Conservation (phyloP, 306 rosid species). For the Cicer arietinum region DNA sequence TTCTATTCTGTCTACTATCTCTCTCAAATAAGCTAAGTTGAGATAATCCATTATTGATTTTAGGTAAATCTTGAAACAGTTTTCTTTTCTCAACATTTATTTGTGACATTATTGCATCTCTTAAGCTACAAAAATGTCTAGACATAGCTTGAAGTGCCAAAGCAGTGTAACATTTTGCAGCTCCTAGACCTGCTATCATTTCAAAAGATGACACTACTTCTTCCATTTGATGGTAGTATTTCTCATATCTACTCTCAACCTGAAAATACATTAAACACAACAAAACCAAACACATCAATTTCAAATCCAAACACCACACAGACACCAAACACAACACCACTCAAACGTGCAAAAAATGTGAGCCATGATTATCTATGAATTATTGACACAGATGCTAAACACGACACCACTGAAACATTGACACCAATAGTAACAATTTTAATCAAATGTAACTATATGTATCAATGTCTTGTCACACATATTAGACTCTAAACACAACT, state of each 20-base stretch:
- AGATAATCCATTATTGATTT: constrained; percentile 60
- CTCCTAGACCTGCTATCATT: constrained; percentile 69
- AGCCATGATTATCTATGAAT: no score
- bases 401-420: no score
- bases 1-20: constrained; percentile 54
- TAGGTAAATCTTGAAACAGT: constrained; percentile 66
- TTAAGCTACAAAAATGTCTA: constrained; percentile 78
- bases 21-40: constrained; percentile 72
- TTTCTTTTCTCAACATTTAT: constrained; percentile 65
- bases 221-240: constrained; percentile 81
- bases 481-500: no score
- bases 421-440: no score
- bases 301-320: background rate
- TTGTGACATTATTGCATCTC: constrained; percentile 64
- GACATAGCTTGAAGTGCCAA: constrained; percentile 90
- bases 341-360: no score
- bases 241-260: constrained; percentile 78
- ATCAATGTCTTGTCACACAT: no score
- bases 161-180: constrained; percentile 78
- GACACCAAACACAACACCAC: background rate
- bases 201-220: constrained; percentile 72
- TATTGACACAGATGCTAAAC: no score
- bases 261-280: constrained; percentile 40
- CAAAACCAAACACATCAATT: background rate
- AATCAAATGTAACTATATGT: no score